These are phyloP conservation scores for Dendrocalamus latiflorus DNA, from an alignment of 202 grass and related monocot species.

Conservation along the genomic window DNA sequence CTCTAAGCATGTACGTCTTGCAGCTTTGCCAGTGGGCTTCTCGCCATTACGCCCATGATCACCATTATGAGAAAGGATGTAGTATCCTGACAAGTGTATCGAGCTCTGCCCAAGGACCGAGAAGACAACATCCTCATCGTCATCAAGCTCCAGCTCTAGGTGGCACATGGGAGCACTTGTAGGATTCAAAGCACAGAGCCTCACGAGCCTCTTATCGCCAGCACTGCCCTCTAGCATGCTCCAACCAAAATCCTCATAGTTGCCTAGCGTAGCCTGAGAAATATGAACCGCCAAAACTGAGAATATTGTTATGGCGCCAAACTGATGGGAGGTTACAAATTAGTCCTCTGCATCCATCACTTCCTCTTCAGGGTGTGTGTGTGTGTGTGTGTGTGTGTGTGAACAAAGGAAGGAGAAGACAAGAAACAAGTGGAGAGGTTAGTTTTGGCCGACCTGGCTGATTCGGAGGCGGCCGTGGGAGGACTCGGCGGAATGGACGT, in stretches of 20 bases:
- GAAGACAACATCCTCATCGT: constrained; percentile 16
- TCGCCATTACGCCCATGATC: neutral
- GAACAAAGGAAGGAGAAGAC: neutral
- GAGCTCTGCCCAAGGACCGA: constrained; percentile 18
- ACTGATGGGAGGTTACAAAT: too few relatives aligned
- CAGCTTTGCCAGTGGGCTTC: neutral
- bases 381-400: too few relatives aligned
- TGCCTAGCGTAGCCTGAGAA: constrained; percentile 25
- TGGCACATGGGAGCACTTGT: neutral
- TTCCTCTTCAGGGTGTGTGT: too few relatives aligned
- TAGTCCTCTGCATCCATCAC: too few relatives aligned
- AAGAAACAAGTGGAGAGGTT: neutral
- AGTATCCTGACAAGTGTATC: constrained; percentile 43
- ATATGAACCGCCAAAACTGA: neutral
- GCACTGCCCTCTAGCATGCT: constrained; percentile 26
- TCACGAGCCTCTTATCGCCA: neutral
- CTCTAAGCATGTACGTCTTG: neutral
- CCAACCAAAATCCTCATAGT: neutral
- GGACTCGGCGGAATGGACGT: constrained; percentile 25
- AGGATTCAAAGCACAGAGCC: constrained; percentile 31
- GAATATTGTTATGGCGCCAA: too few relatives aligned
- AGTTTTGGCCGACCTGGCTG: constrained; percentile 6
- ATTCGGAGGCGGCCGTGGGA: constrained; percentile 29
- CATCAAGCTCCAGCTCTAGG: constrained; percentile 46
- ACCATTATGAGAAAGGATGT: neutral